Evolutionary conservation across 345 rosid species (phyloP).

Genomic region (Turritis glabra): DNA sequence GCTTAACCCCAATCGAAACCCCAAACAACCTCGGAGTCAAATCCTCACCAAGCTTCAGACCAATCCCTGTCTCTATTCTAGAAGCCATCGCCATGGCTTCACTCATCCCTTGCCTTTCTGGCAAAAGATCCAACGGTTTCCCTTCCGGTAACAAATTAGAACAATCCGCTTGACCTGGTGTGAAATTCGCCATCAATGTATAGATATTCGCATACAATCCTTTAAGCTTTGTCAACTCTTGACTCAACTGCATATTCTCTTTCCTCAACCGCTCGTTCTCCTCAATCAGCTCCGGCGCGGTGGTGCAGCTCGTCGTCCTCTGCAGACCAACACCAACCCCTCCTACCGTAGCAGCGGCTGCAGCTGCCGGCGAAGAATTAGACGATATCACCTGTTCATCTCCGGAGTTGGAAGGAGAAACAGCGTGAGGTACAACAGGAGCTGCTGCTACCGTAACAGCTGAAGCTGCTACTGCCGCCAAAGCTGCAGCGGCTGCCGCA

Average conservation of each 20-base stretch:
- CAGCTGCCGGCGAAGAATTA: constrained; percentile 59
- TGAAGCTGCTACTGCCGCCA: constrained; percentile 23
- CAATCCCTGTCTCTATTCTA: constrained; percentile 14
- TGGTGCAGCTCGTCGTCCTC: constrained; percentile 67
- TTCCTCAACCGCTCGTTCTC: constrained; percentile 81
- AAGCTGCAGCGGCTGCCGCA: neutral
- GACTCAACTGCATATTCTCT: constrained; percentile 66
- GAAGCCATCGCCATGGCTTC: constrained; percentile 28
- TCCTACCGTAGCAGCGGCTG: neutral
- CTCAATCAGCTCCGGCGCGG: constrained; percentile 68
- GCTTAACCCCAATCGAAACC: constrained; percentile 76
- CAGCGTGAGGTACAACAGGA: constrained; percentile 34
- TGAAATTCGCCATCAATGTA: constrained; percentile 60
- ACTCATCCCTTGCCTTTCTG: constrained; percentile 39
- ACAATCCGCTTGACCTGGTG: constrained; percentile 49
- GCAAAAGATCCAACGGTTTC: constrained; percentile 48
- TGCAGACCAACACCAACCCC: constrained; percentile 15
- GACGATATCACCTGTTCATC: constrained; percentile 79
- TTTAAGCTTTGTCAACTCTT: constrained; percentile 63
- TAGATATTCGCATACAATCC: constrained; percentile 67
- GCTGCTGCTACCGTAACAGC: constrained; percentile 38
- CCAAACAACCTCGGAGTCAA: constrained; percentile 75
- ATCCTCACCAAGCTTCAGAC: constrained; percentile 34
- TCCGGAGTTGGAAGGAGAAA: constrained; percentile 70
- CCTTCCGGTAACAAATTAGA: constrained; percentile 41